These are phyloP conservation scores for Ceratocystis variospora DNA, from an alignment of 2,329 filamentous ascomycete species.

Conservation along the genomic window DNA sequence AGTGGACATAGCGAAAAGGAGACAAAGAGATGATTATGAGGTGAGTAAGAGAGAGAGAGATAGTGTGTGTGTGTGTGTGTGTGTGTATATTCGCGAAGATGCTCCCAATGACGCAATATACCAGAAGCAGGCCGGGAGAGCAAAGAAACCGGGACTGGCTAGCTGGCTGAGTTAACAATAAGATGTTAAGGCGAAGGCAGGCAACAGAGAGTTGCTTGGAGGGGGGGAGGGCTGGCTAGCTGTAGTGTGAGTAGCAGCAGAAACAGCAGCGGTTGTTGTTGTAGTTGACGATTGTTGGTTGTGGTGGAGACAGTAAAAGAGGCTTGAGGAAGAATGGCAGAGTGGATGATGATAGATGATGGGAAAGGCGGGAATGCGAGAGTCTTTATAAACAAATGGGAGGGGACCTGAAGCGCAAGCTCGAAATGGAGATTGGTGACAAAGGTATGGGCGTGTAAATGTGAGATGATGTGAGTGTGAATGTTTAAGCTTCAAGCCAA, in stretches of 20 bases:
- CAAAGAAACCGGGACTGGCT: background rate
- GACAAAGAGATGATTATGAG: background rate
- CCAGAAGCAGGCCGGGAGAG: background rate
- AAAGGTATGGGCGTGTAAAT: background rate
- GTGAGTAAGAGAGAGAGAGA: no score
- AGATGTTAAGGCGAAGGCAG: background rate
- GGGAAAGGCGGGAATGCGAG: background rate
- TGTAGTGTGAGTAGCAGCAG: no score
- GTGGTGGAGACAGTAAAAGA: background rate
- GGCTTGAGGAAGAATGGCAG: background rate
- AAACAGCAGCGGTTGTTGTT: no score
- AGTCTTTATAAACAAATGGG: slow-evolving; percentile 3
- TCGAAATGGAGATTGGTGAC: no score
- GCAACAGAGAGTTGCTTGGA: background rate
- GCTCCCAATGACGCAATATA: no score
- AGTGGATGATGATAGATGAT: background rate
- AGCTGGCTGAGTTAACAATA: background rate
- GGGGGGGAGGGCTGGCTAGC: no score
- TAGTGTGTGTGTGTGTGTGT: background rate
- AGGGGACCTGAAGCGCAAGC: no score
- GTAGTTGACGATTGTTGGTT: background rate
- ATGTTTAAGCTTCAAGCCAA: background rate
- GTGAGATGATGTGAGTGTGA: slow-evolving; percentile 1
- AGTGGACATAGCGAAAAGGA: slow-evolving; percentile 29
- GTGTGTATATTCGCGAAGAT: background rate